phyloP scores from a whole-genome alignment of 352 stramenopile species.

The Pythium graminicola region DNA sequence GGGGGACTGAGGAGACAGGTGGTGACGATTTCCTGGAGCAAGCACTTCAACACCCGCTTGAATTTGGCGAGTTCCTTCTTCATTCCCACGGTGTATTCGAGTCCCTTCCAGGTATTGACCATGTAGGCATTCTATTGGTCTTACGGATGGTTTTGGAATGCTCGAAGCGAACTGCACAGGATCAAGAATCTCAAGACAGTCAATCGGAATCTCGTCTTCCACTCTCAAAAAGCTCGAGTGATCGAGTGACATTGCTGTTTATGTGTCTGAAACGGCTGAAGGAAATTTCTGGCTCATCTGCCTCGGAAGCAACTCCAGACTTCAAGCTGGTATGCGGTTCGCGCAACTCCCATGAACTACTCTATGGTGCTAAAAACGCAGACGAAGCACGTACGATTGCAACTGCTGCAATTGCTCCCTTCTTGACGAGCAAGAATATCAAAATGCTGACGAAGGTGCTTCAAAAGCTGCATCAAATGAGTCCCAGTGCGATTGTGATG shows the following conservation, averaged over 20 bases:
- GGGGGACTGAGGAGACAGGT: constrained; percentile 21
- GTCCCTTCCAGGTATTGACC: constrained; percentile 47
- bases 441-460: constrained; percentile 72
- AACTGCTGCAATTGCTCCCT: constrained; percentile 37
- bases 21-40: constrained; percentile 54
- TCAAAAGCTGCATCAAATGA: constrained; percentile 56
- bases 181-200: constrained; percentile 4
- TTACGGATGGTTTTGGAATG: constrained; percentile 71
- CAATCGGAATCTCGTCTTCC: constrained; percentile 24
- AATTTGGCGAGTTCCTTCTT: constrained; percentile 57
- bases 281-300: constrained; percentile 27
- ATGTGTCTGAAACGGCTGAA: constrained; percentile 77
- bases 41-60: constrained; percentile 42
- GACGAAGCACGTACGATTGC: constrained; percentile 19
- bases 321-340: constrained; percentile 57
- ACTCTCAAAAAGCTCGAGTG: constrained; percentile 39
- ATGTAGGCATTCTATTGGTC: constrained; percentile 62
- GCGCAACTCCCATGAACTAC: constrained; percentile 29
- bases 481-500: constrained; percentile 54
- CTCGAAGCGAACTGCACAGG: constrained; percentile 41
- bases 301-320: constrained; percentile 22
- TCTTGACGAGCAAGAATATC: constrained; percentile 53
- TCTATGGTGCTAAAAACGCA: constrained; percentile 18
- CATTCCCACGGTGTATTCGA: constrained; percentile 41
- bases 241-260: constrained; percentile 63